phyloP scores from a whole-genome alignment of 78 protist species.

The Trichosphaerium sp. region DNA sequence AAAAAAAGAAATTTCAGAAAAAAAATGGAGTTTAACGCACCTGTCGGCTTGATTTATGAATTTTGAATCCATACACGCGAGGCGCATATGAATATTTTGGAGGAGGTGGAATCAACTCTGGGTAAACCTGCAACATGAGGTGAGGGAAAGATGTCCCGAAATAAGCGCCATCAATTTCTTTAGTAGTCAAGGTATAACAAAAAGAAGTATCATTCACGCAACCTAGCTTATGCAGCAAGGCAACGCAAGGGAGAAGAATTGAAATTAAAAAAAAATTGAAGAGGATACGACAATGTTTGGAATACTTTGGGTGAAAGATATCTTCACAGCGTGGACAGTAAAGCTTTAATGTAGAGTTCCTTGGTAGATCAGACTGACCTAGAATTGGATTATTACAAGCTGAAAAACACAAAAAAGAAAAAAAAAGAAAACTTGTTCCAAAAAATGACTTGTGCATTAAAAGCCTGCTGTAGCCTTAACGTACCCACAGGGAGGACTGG shows the following conservation, averaged over 20 bases:
- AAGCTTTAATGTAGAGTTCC: constrained; percentile 74
- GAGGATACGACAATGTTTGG: constrained; percentile 63
- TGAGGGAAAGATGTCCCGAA: constrained; percentile 94
- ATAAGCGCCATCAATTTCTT: constrained; percentile 88
- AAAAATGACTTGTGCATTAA: not conserved
- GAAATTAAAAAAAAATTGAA: not conserved
- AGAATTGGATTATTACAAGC: not conserved
- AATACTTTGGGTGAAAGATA: constrained; percentile 44
- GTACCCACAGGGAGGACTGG: constrained; percentile 91
- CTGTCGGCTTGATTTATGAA: constrained; percentile 17
- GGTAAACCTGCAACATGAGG: constrained; percentile 58
- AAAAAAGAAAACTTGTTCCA: not conserved
- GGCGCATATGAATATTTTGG: constrained; percentile 52
- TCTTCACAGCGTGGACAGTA: constrained; percentile 91
- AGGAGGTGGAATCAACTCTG: constrained; percentile 47
- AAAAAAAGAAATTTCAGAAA: too few species aligned
- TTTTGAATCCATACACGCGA: constrained; percentile 75
- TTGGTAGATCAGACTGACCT: constrained; percentile 59
- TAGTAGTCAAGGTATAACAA: not conserved
- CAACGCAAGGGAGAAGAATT: not conserved
- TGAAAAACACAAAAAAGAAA: too few species aligned
- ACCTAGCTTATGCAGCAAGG: too few species aligned
- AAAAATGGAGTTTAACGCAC: too few species aligned
- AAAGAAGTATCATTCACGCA: not conserved
- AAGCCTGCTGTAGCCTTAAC: too few species aligned